phyloP scores from a whole-genome alignment of 129 eudicot species.

The Solidago caesia region DNA sequence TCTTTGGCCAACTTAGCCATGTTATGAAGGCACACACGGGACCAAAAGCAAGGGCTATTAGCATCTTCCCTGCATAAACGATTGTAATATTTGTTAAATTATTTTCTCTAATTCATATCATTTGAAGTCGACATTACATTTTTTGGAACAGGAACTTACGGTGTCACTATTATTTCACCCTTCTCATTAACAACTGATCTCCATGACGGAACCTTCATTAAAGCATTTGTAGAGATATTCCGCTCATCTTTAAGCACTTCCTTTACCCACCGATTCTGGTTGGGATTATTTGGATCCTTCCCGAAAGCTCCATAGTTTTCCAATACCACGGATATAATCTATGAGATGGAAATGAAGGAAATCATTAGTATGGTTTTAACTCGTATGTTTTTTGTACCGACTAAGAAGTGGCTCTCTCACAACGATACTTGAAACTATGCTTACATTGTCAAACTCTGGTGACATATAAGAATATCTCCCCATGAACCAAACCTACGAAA shows the following conservation, averaged over 20 bases:
- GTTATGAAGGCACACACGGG: conserved; percentile 69
- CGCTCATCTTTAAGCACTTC: conserved; percentile 41
- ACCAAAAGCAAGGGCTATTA: conserved; percentile 61
- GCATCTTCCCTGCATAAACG: conserved; percentile 52
- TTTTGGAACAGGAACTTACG: conserved; percentile 35
- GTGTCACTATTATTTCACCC: conserved; percentile 49
- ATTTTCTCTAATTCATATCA: not conserved
- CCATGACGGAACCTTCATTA: conserved; percentile 62
- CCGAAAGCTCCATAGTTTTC: conserved; percentile 50
- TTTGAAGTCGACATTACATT: not conserved
- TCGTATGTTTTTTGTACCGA: conserved; percentile 1
- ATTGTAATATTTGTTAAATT: too few relatives aligned
- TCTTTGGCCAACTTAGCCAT: conserved; percentile 77
- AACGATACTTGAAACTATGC: conserved; percentile 17
- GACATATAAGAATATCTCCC: conserved; percentile 67
- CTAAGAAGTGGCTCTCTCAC: not conserved
- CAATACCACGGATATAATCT: conserved; percentile 67
- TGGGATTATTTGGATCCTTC: conserved; percentile 28
- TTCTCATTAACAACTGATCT: conserved; percentile 54
- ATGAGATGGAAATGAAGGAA: conserved; percentile 33
- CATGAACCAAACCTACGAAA: conserved; percentile 72
- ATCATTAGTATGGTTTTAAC: not conserved
- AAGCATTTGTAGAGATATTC: conserved; percentile 33
- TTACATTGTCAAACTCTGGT: conserved; percentile 62
- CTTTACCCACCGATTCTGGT: conserved; percentile 28